Evolutionary conservation across 2,329 filamentous ascomycete species (phyloP).

Genomic region (Aspergillus caelatus): DNA sequence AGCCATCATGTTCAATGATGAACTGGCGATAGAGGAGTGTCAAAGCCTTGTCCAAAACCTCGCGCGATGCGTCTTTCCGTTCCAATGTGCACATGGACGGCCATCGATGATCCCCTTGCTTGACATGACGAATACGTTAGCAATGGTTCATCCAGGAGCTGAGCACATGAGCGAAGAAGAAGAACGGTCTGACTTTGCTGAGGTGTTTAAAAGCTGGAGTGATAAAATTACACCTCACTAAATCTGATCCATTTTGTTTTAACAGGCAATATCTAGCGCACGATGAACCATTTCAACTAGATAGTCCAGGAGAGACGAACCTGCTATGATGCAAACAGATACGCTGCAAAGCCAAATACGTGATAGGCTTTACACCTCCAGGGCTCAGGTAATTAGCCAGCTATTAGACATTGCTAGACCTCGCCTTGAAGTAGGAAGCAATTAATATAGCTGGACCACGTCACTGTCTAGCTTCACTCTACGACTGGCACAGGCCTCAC

Average conservation of each 20-base stretch:
- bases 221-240: background rate
- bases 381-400: background rate
- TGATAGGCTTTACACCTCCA: background rate
- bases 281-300: background rate
- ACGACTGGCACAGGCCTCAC: background rate
- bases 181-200: conserved; percentile 10
- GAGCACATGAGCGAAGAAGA: conserved; percentile 6
- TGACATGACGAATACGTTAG: conserved; percentile 26
- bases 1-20: conserved; percentile 56
- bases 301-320: too few species aligned
- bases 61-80: conserved; percentile 49
- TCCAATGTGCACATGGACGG: conserved; percentile 55
- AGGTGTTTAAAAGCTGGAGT: conserved; percentile 17
- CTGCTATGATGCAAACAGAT: background rate
- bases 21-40: conserved; percentile 42
- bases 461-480: background rate
- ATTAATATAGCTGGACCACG: background rate
- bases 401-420: background rate
- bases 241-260: background rate
- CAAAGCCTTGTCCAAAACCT: conserved; percentile 40
- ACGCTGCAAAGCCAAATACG: background rate
- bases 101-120: conserved; percentile 52
- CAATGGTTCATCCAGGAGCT: background rate
- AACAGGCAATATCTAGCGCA: background rate
- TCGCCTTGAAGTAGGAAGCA: background rate